Base-by-base conservation (phyloP, 768 basidiomycete species). In the Gymnopilus junonius region DNA sequence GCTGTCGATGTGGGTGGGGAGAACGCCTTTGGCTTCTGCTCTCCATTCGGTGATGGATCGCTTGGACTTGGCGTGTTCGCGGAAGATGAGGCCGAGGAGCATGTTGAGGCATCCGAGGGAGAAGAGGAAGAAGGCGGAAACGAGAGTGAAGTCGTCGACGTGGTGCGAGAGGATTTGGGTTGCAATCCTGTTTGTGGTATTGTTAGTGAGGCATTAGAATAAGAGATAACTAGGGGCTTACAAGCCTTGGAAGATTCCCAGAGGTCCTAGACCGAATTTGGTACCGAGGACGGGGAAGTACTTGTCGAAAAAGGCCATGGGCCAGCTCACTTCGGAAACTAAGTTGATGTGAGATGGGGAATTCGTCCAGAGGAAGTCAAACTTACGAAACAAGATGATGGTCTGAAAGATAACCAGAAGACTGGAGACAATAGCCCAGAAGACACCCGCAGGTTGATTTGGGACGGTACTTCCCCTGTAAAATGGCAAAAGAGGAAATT, bases 261-360 rank as follows among this genome's bases (percentile, higher is more conserved):
- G 83, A 20, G 93, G 86, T 39, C 95, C 95, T 15, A 96, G 82
- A 46, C 95, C 95, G 73, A 96, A 96, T 57, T 86, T 80, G 8
- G 82, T 81, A 17, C 95, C 95, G n/a, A 97, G 86, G 46, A 97
- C 90, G 31, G 95, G 95, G 79, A 97, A 91, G 80, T 86, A 95
- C n/a, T 85, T 85, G 67, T 91, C 87, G 76, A 97, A 96, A 81
- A 94, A 91, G 12, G 76, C 70, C 48, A 81, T 76, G 10, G 94
- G 94, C 88, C 93, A 91, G 69, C 89, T 86, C 70, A 90, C 61
- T 75, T 95, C 93, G 45, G 92, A 90, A 45, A 93, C 83, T 83
- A 23, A 58, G 39, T 45, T 31, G 20, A 37, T 51, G 21, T 34
- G 43, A 23, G 7, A 34, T 14, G 3, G 14, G 31, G 35, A 12